Base-by-base conservation (phyloP, 495 filamentous ascomycete species). In the Lasiosphaeriaceae sp. region DNA sequence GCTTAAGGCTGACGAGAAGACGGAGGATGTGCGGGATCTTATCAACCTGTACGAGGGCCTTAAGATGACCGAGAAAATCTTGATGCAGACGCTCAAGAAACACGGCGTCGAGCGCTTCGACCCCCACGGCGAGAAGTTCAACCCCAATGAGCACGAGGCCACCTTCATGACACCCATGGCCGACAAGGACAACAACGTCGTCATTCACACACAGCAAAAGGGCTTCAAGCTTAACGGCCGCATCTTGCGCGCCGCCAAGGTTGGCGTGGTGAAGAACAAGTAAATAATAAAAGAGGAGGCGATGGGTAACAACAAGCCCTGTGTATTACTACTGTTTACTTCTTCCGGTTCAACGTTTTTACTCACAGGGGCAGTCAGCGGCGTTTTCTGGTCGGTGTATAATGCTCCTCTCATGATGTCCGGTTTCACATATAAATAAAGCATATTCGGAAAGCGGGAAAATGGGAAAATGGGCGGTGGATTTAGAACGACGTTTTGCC, bases 91-190 rank as follows among this genome's bases (percentile, higher is more conserved):
- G 34, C 81, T 98, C 57, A 81, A 88, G 79, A 97, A 93, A 76
- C 95, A 98, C 71, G 94, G 94, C 31, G 74, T 98, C 45, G 89
- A 96, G 79, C 81, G 93, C 62, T 91, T 96, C 71, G 86, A 95
- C 66, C 90, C 90, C 34, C 74, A 85, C 17, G 76, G 76, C 47
- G 87, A 89, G 66, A 86, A 85, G 74, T 98, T 98, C 78, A 86
- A 98, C 78, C 93, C 94, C 51, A 96, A 97, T 71, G 77, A 87
- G 70, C 94, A 97, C 72, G 94, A 98, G 80, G 94, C 94, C 44
- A 92, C 88, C 26, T 98, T 97, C 78, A 89, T 92, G 86, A 83
- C 90, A 11, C 89, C 89, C 55, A 82, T 89, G 75, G 77, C 82
- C 24, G 89, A 78, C 50, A 92, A 92, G 80, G 90, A 96, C 74